phyloP scores from a whole-genome alignment of 192 early-diverging fungal species.

The Chytriomyces hyalinus region DNA sequence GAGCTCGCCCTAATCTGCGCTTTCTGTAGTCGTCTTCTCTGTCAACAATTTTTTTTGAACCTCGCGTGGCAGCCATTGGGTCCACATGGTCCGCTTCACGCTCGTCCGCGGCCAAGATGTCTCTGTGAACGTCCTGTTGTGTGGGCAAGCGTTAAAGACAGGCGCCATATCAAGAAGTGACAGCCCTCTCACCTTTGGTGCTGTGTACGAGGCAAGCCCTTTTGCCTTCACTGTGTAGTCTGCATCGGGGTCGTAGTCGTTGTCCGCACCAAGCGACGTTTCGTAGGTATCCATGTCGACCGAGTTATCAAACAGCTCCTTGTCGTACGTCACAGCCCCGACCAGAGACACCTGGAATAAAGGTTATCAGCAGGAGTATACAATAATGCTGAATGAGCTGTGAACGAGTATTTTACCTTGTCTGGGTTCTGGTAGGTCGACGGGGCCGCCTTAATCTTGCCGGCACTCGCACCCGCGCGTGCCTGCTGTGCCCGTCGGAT shows the following conservation, averaged over 20 bases:
- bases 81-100: conserved; percentile 44
- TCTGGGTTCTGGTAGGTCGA: conserved; percentile 27
- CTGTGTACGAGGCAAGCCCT: conserved; percentile 73
- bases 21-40: conserved; percentile 85
- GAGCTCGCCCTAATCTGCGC: conserved; percentile 72
- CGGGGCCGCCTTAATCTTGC: not conserved
- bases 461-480: not conserved
- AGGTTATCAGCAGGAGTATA: no score
- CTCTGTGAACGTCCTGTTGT: not conserved
- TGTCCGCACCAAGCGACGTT: conserved; percentile 63
- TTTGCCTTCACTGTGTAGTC: conserved; percentile 53
- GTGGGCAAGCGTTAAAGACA: no score
- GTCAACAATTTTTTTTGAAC: conserved; percentile 75
- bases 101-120: not conserved
- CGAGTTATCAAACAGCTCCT: conserved; percentile 66
- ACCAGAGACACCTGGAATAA: not conserved
- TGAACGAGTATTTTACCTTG: not conserved
- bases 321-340: conserved; percentile 55
- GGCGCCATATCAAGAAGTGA: conserved; percentile 69
- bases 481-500: conserved; percentile 22
- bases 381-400: no score
- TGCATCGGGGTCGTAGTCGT: conserved; percentile 57
- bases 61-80: conserved; percentile 55
- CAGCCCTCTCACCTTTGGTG: conserved; percentile 65
- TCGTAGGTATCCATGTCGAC: conserved; percentile 70